Evolutionary conservation across 192 early-diverging fungal species (phyloP).

Genomic region (Jimgerdemannia flammicorona): DNA sequence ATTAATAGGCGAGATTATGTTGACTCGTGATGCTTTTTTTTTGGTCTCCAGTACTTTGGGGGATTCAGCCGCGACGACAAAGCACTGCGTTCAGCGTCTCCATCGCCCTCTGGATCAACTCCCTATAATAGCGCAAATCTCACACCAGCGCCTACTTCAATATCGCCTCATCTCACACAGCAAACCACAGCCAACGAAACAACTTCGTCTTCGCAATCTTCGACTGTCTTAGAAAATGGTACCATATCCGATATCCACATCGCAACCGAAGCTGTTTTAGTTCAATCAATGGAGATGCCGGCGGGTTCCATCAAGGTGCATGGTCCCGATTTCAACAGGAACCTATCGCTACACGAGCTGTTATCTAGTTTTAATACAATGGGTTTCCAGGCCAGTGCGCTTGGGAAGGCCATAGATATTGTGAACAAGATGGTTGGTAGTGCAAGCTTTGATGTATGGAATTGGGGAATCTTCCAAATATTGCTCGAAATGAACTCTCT

Average conservation of each 20-base stretch:
- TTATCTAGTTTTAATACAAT: slow-evolving; percentile 70
- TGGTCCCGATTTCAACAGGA: slow-evolving; percentile 94
- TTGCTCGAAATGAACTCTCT: neutral
- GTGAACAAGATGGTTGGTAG: slow-evolving; percentile 83
- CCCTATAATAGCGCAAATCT: neutral
- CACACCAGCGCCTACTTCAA: neutral
- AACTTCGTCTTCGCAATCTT: no score
- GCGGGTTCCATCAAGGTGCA: slow-evolving; percentile 58
- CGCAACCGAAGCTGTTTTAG: slow-evolving; percentile 60
- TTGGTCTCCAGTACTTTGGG: neutral
- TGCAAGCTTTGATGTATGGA: neutral
- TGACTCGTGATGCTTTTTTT: no score
- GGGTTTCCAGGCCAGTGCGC: slow-evolving; percentile 91
- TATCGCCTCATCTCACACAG: neutral
- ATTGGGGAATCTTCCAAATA: neutral
- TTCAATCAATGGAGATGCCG: slow-evolving; percentile 69
- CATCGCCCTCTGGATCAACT: neutral
- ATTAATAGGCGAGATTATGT: no score
- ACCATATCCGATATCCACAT: slow-evolving; percentile 3
- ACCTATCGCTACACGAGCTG: slow-evolving; percentile 70
- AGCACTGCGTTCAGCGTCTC: neutral
- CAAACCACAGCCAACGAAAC: neutral
- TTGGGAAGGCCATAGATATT: slow-evolving; percentile 87
- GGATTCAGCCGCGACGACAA: neutral
- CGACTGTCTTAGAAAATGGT: neutral